Evolutionary conservation across 2,329 filamentous ascomycete genomes (phyloP), one percentile per base, ranked within the genome.

Genomic region (Colletotrichum tamarilloi): DNA sequence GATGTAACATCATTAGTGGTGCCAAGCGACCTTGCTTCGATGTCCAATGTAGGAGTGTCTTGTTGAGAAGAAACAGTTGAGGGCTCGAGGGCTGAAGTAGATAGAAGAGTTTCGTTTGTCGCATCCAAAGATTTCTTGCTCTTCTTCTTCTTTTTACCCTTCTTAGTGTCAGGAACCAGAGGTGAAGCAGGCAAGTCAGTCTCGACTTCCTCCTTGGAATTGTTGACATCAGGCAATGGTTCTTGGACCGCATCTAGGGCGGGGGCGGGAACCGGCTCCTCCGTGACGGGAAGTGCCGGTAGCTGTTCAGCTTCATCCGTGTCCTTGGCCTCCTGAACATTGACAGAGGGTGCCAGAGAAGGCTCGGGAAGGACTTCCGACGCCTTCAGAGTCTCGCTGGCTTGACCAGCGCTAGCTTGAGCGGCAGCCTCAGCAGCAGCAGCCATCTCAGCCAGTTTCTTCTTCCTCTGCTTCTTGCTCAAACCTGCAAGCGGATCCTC

Each of bases 101-200:
- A 46, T 14, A 46, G 7, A 6, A 11, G n/a, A 4, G 24, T 19
- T 16, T 73, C 65, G 11, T 52, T 46, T 8, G 62, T 55, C 46
- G 24, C 19, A 22, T 67, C 55, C 14, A 62, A 9, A 11, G 60
- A 26, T 62, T 74, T 74, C 60, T 67, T 75, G 7, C 62, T 72
- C 42, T 78, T 79, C 77, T 85, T 86, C 49, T 83, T 75, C 65
- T 79, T 80, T 75, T 82, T 82, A 62, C 75, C 76, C 65, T 79
- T 80, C 77, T 81, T 79, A 19, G 73, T 63, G 14, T 75, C 66
- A 4, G 32, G 24, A 46, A 30, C 14, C 11, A 9, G 19, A 14
- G 67, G 38, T 12, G 32, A 12, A 32, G 24, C 19, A 42, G 42
- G 26, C 24, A 62, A 32, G 26, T 75, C 73, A 19, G 53, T 30